A percentile compares a stretch with the other conserved stretches of the same genome.
Conservation (phyloP, 1,284 basidiomycete species). For the Cystobasidium sp. region DNA sequence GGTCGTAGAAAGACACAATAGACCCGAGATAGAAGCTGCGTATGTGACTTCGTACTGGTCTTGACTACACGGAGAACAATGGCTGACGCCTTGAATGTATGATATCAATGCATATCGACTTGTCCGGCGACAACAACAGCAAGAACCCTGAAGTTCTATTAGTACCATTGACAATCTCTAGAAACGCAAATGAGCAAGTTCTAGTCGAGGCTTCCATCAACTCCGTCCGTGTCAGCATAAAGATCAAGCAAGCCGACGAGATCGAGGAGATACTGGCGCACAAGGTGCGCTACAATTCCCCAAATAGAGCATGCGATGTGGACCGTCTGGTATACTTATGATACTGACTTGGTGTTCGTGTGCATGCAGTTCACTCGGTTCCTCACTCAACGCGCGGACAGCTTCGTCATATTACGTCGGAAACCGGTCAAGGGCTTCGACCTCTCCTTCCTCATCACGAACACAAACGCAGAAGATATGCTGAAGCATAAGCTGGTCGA, state of each 20-base stretch:
- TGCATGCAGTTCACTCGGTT: slow-evolving; percentile 95
- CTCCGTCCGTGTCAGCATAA: slow-evolving; percentile 93
- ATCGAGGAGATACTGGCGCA: slow-evolving; percentile 90
- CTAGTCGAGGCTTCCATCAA: slow-evolving; percentile 97
- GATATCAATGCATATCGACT: slow-evolving; percentile 10
- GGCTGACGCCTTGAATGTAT: slow-evolving; percentile 1
- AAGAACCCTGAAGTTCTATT: slow-evolving; percentile 91
- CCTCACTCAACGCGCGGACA: slow-evolving; percentile 98
- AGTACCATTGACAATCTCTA: slow-evolving; percentile 87
- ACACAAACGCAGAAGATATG: slow-evolving; percentile 95
- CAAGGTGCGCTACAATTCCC: slow-evolving; percentile 24
- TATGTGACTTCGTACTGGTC: slow-evolving; percentile 58
- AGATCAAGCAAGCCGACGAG: slow-evolving; percentile 99
- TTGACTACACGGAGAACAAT: background rate
- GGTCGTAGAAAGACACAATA: slow-evolving; percentile 96
- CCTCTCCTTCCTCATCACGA: slow-evolving; percentile 98
- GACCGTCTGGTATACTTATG: background rate
- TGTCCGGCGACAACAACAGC: slow-evolving; percentile 59
- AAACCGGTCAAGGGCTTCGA: slow-evolving; percentile 97
- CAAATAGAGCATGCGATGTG: background rate
- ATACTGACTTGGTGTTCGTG: background rate
- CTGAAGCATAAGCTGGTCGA: slow-evolving; percentile 99
- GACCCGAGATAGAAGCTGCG: slow-evolving; percentile 88
- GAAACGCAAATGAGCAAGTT: slow-evolving; percentile 95
- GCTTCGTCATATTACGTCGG: slow-evolving; percentile 91